Base-by-base conservation (phyloP, 2,329 filamentous ascomycete genomes). In the Neonectria ditissima region DNA sequence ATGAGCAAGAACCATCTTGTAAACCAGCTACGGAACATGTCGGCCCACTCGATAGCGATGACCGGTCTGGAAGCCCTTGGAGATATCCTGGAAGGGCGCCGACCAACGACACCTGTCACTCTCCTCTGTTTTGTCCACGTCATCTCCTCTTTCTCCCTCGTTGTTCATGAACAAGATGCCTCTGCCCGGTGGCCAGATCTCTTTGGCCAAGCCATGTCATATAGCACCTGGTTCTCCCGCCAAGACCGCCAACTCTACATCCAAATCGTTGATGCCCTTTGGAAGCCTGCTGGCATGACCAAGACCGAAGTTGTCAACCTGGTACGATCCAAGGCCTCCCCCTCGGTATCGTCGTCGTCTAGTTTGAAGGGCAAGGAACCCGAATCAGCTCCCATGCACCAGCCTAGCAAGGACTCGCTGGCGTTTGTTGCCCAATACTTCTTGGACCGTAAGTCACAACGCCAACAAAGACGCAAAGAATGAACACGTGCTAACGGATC, bases 61-160 rank as follows among this genome's bases (percentile, higher is more conserved):
- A 77, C 66, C 7, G 85, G 84, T 9, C 75, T 87, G 3, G 68
- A 77, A 18, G 75, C 78, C 6, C 74, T 87, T 20, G 77, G 73
- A 8, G 73, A 71, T 11, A 74, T 84, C 5, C 66, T 86, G 0
- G 73, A 78, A 22, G 82, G 80, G 3, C 69, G 69, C n/a, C 73
- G 75, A 7, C 73, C 77, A 0, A 70, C 74, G 3, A 79, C 80
- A 1, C 77, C 85, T 4, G 68, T 83, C 28, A 78, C 84, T 28
- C 78, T 81, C 2, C 69, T 87, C 2, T 87, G 84, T 69, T 83
- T 87, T 63, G 71, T 86, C 32, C 85, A 87, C 59, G 65, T 87
- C 20, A 76, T 83, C 24, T 86, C 86, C 65, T 82, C 84, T 13
- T 78, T 87, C 39, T 85, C 81, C 4, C 67, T 85, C 10, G 77